Base-by-base conservation (phyloP, 805 yeast genomes). In the Candida vartiovaarae region DNA sequence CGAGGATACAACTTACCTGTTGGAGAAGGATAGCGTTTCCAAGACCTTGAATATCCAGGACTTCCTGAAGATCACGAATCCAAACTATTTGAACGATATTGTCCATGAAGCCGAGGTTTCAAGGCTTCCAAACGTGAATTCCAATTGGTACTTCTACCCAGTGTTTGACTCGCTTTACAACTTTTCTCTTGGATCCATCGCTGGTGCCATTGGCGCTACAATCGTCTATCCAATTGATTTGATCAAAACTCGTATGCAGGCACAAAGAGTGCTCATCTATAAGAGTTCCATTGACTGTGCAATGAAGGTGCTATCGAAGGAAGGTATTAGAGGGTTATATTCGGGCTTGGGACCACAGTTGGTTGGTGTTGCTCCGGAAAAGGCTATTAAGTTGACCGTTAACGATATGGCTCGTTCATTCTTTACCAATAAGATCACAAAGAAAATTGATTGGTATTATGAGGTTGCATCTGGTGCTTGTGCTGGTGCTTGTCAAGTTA, bases 171-270 rank as follows among this genome's bases (percentile, higher is more conserved):
- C 95, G 7, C 73, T 82, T 44, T 87, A 90, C 66, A 88, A 95
- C 46, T 91, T 91, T 64, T 68, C 84, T 29, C 70, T 91, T 46
- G 99, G 99, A 15, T 88, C 97, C 4, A 74, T 90, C 40, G 98
- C 99, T 30, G 99, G 99, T 46, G 93, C 96, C 55, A 80, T 91
- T 64, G 99, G 99, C 49, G 97, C 99, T n/a, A 87, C 96, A 5
- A 86, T 84, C 11, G 99, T 91, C 36, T 91, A 91, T 63, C 99
- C 99, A 30, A 93, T 93, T 53, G 99, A 91, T 66, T 72, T 93
- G 62, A 89, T 91, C 51, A 91, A 91, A 68, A 91, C 99, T 5
- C 79, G 98, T 64, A 88, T 91, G 95, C 99, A 91, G 68, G 95
- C 95, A 48, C 98, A 91, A 68, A 78, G 88, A 52, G 78, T 76